A percentile compares a stretch with the other conserved stretches of the same genome.
Evolutionary conservation across 352 stramenopile species (phyloP).

Genomic region (Thraustotheca clavata): DNA sequence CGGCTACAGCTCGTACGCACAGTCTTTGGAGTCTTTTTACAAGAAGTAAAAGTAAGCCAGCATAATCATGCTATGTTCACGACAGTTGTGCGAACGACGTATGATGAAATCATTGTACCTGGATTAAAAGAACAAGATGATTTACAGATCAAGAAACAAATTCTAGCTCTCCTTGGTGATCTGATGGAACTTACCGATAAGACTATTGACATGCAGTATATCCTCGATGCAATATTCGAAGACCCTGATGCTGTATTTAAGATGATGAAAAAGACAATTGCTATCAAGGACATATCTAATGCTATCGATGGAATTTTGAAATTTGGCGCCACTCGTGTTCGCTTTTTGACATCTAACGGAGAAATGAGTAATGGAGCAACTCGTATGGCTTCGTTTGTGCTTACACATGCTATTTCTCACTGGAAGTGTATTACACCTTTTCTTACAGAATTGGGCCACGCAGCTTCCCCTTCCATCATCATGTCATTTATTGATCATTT

Average conservation of each 20-base stretch:
- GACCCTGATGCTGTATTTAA: constrained; percentile 41
- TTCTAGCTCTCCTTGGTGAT: constrained; percentile 68
- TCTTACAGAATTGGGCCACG: constrained; percentile 21
- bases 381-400: background rate
- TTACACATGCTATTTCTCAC: background rate
- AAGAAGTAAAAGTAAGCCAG: constrained; percentile 74
- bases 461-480: constrained; percentile 32
- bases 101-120: constrained; percentile 36
- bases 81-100: constrained; percentile 37
- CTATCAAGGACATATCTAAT: constrained; percentile 24
- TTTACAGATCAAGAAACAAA: constrained; percentile 25
- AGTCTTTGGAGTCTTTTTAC: constrained; percentile 64
- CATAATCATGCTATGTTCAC: constrained; percentile 59
- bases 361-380: background rate
- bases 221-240: constrained; percentile 1
- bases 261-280: constrained; percentile 37
- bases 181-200: constrained; percentile 35
- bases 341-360: background rate
- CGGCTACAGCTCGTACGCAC: constrained; percentile 49
- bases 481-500: constrained; percentile 31
- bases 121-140: constrained; percentile 3
- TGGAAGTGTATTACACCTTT: constrained; percentile 1
- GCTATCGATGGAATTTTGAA: constrained; percentile 53
- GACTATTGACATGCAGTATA: constrained; percentile 11
- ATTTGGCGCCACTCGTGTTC: constrained; percentile 33